phyloP scores from a whole-genome alignment of 805 yeast genomes.

The Metschnikowia picachoensis region DNA sequence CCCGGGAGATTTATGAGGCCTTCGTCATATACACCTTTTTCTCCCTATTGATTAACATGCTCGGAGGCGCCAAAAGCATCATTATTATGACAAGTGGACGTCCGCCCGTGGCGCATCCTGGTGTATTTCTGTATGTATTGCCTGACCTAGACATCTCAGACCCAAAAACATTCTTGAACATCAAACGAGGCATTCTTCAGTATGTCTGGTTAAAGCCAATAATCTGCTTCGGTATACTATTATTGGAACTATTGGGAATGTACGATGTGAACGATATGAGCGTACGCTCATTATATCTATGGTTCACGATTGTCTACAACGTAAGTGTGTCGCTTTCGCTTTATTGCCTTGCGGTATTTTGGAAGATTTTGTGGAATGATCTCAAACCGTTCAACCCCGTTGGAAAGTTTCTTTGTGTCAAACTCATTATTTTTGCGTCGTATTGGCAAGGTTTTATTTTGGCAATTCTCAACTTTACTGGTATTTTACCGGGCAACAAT shows the following conservation, averaged over 20 bases:
- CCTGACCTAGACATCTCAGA: conserved; percentile 77
- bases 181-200: conserved; percentile 85
- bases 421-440: conserved; percentile 92
- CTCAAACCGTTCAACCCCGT: conserved; percentile 79
- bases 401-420: conserved; percentile 90
- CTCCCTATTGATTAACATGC: conserved; percentile 70
- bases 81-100: conserved; percentile 69
- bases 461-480: conserved; percentile 48
- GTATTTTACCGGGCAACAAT: conserved; percentile 36
- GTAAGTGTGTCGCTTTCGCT: conserved; percentile 75
- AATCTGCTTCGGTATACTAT: conserved; percentile 53
- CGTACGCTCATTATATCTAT: conserved; percentile 48
- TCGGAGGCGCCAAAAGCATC: conserved; percentile 91
- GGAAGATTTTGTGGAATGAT: conserved; percentile 85
- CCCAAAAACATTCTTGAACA: conserved; percentile 68
- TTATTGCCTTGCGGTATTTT: conserved; percentile 82
- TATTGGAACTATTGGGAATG: conserved; percentile 44
- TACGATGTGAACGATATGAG: conserved; percentile 52
- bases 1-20: conserved; percentile 90
- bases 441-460: conserved; percentile 88
- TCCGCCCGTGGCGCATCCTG: conserved; percentile 66
- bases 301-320: conserved; percentile 73
- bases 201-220: conserved; percentile 94
- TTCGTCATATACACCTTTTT: conserved; percentile 93
- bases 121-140: conserved; percentile 45